These are phyloP conservation scores for Chamaecrista fasciculata DNA, from an alignment of 306 rosid genomes.

Conservation along the genomic window DNA sequence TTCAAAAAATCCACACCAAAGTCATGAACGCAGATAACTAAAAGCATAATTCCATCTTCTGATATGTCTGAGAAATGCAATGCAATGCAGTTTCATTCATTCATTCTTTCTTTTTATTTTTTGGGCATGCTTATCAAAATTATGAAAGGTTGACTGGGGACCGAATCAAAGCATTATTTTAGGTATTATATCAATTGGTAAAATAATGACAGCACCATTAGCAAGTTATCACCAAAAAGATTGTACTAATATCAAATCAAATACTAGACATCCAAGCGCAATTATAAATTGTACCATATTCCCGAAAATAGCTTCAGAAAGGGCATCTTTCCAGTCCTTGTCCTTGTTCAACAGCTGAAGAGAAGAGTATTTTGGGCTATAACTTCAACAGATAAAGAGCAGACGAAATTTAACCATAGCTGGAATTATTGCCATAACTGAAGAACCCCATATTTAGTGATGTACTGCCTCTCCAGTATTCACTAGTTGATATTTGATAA, in stretches of 20 bases:
- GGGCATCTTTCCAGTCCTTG: slow-evolving; percentile 3
- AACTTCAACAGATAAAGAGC: not conserved
- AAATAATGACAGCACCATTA: not conserved
- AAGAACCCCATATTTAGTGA: not conserved
- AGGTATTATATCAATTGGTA: too few species aligned
- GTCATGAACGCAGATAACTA: not conserved
- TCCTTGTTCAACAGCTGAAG: not conserved
- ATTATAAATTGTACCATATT: slow-evolving; percentile 27
- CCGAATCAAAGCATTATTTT: not conserved
- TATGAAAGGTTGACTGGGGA: not conserved
- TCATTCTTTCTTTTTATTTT: not conserved
- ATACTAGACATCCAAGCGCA: not conserved
- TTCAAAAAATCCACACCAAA: slow-evolving; percentile 9
- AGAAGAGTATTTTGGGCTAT: not conserved
- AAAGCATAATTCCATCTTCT: not conserved
- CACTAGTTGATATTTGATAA: not conserved
- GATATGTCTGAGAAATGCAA: not conserved
- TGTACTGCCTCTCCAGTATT: not conserved
- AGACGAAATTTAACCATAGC: not conserved
- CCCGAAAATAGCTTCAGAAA: slow-evolving; percentile 35
- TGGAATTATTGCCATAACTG: not conserved
- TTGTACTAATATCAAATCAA: not conserved
- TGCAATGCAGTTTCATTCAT: not conserved
- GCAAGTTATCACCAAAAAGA: not conserved
- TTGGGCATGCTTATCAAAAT: not conserved